Percentiles rank a stretch among this genome's conserved stretches.
Conservation (phyloP, 495 filamentous ascomycete genomes). For the Podospora pseudocomata region DNA sequence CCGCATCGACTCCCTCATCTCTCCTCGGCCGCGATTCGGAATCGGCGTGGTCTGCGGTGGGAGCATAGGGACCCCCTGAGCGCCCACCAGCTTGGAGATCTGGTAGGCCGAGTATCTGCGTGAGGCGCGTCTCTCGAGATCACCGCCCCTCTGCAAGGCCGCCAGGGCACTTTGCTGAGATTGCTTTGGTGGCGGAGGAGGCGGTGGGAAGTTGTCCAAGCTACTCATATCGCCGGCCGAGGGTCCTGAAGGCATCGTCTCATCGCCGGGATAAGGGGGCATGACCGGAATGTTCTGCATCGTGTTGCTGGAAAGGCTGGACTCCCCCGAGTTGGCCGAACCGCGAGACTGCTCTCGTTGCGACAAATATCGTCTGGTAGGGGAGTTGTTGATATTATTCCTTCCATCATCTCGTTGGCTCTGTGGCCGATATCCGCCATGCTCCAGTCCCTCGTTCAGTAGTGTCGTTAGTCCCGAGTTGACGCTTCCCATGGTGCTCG, state of each 20-base stretch:
- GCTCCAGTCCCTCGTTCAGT: slow-evolving; percentile 58
- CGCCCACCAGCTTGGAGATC: slow-evolving; percentile 86
- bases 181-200: slow-evolving; percentile 71
- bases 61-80: slow-evolving; percentile 78
- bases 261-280: slow-evolving; percentile 58
- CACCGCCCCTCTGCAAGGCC: slow-evolving; percentile 83
- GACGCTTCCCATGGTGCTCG: slow-evolving; percentile 59
- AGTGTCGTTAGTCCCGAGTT: slow-evolving; percentile 61
- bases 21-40: slow-evolving; percentile 76
- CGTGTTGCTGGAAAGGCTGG: slow-evolving; percentile 62
- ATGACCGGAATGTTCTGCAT: slow-evolving; percentile 68
- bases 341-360: slow-evolving; percentile 46
- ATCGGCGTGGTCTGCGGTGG: slow-evolving; percentile 82
- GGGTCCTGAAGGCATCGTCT: slow-evolving; percentile 43
- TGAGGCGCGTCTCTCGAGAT: slow-evolving; percentile 90
- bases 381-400: slow-evolving; percentile 34
- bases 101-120: slow-evolving; percentile 93
- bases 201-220: slow-evolving; percentile 59
- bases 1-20: slow-evolving; percentile 86
- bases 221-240: slow-evolving; percentile 35
- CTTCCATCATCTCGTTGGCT: slow-evolving; percentile 27
- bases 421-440: slow-evolving; percentile 37
- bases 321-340: slow-evolving; percentile 49
- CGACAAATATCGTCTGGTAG: slow-evolving; percentile 37
- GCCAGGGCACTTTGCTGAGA: slow-evolving; percentile 88